Conservation (phyloP, 192 early-diverging fungal genomes). For the Mortierella hygrophila region DNA sequence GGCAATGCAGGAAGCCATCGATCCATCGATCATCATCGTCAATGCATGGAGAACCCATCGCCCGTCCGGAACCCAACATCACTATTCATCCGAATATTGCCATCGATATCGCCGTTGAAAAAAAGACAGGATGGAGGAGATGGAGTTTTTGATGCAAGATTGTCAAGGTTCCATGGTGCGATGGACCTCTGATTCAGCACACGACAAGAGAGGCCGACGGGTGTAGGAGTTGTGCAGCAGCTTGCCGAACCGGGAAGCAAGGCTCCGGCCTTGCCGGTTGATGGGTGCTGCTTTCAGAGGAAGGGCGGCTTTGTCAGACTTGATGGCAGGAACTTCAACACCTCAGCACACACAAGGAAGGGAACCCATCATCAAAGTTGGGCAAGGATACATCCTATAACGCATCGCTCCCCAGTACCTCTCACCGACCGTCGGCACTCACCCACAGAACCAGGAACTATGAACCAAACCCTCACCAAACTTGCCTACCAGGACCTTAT, state of each 20-base stretch:
- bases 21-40: conserved; percentile 27
- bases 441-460: background rate
- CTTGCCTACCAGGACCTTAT: background rate
- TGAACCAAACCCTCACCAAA: background rate
- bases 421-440: background rate
- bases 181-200: conserved; percentile 31
- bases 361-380: background rate
- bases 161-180: conserved; percentile 7
- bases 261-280: background rate
- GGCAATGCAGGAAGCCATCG: conserved; percentile 17
- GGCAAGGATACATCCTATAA: background rate
- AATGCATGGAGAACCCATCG: conserved; percentile 1
- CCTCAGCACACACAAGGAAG: background rate
- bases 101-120: background rate
- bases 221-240: background rate
- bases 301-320: background rate
- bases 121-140: background rate
- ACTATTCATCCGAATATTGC: background rate
- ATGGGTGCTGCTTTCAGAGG: background rate
- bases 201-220: background rate
- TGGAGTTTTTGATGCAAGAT: background rate
- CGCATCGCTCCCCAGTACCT: background rate
- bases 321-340: background rate
- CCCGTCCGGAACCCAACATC: background rate
- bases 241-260: background rate